phyloP scores from a whole-genome alignment of 78 protist species.

The Guillardia theta region DNA sequence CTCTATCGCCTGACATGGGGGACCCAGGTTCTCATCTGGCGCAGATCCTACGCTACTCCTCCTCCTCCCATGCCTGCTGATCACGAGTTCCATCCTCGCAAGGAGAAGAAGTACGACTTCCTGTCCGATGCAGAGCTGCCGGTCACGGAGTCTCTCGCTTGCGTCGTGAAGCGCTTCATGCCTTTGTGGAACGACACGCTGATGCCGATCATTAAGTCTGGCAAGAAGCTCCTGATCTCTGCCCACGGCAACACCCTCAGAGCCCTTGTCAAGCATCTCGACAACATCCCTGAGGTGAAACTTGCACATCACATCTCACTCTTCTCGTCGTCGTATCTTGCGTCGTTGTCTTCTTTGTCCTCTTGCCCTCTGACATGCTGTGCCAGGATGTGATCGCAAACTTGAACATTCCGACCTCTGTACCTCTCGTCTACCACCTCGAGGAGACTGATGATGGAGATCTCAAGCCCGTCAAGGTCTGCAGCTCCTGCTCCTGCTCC shows the following conservation, averaged over 20 bases:
- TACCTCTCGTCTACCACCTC: slow-evolving; percentile 56
- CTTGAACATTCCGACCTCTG: slow-evolving; percentile 54
- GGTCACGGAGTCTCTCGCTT: slow-evolving; percentile 70
- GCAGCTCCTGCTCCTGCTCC: too few species aligned
- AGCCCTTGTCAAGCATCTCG: slow-evolving; percentile 85
- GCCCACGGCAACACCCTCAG: slow-evolving; percentile 92
- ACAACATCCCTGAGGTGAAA: slow-evolving; percentile 69
- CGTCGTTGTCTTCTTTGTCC: not conserved
- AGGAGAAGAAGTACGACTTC: slow-evolving; percentile 66
- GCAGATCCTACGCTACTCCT: slow-evolving; percentile 83
- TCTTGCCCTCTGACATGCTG: not conserved
- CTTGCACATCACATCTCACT: not conserved
- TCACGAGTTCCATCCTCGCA: slow-evolving; percentile 66
- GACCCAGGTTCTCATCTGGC: slow-evolving; percentile 78
- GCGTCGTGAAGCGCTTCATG: slow-evolving; percentile 18
- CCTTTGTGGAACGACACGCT: slow-evolving; percentile 40
- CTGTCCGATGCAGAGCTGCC: slow-evolving; percentile 68
- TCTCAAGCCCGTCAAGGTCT: too few species aligned
- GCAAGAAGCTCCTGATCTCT: slow-evolving; percentile 19
- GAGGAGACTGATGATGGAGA: slow-evolving; percentile 31
- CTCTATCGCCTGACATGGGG: too few species aligned
- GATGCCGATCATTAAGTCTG: not conserved
- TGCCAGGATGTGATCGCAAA: slow-evolving; percentile 40
- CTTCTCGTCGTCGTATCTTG: not conserved
- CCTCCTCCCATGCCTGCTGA: slow-evolving; percentile 77